Base-by-base conservation (phyloP, 1,139 yeast species). In the Zygotorulaspora mrakii region DNA sequence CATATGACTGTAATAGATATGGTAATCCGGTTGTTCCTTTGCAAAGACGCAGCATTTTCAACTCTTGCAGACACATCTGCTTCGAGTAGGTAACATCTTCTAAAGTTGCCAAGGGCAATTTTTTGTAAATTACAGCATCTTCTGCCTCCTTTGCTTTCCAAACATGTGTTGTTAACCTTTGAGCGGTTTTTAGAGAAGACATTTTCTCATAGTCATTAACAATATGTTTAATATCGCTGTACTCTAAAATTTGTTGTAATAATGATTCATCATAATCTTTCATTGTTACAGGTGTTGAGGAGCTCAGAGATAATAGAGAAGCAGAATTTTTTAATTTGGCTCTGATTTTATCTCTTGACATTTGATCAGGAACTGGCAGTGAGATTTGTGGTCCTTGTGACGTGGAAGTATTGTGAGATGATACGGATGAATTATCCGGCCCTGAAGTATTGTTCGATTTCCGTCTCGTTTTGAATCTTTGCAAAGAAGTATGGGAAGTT, bases 291-390 rank as follows among this genome's bases (percentile, higher is more conserved):
- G 58, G 53, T 4, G 42, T 39, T 7, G 50, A 35, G 9, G 71
- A 56, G 50, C 63, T 50, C 54, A 71, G 43, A 8, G 76, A 71
- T 40, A 74, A 49, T 27, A 77, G 57, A 2, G 82, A 76, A 1
- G 74, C 66, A 17, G 79, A 74, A 40, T 74, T 75, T 45, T 70
- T 68, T 35, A 78, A 61, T 50, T 74, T 77, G 45, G 69, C 69
- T 47, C 71, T 69, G 35, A 77, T 64, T 49, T 76, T 77, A 47
- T 73, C 77, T 33, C 78, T 66, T 9, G 82, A 73, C 10, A 69
- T 70, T 25, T 71, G 73, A 41, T 73, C 75, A 5, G 80, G 79
- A 2, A 73, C 68, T 0, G 83, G 84, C 42, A 75, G 57, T 2
- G 83, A 77, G n/a, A 78, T 78, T 59, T 51, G 53, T 2, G 52